These are phyloP conservation scores for Beta vulgaris DNA, from an alignment of 148 eudicot genomes.

Conservation along the genomic window DNA sequence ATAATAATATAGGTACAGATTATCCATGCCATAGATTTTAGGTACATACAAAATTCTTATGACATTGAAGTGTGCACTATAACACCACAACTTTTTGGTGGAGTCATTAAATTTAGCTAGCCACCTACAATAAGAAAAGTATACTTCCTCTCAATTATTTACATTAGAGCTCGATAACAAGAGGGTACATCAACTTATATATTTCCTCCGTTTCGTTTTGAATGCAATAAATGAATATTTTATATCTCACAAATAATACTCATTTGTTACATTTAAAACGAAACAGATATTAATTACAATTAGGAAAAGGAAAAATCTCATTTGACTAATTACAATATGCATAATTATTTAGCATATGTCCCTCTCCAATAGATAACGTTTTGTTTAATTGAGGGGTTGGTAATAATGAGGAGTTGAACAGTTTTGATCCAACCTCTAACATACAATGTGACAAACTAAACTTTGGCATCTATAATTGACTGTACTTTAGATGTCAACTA, in stretches of 20 bases:
- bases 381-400: neutral
- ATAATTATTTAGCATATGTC: neutral
- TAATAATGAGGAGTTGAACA: constrained; percentile 17
- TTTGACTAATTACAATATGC: neutral
- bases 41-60: neutral
- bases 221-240: too few relatives aligned
- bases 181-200: neutral
- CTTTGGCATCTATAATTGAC: constrained; percentile 17
- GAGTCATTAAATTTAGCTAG: neutral
- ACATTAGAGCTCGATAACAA: neutral
- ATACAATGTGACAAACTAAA: constrained; percentile 14
- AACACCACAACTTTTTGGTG: neutral
- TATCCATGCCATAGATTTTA: too few relatives aligned
- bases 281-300: neutral
- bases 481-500: too few relatives aligned
- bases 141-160: neutral
- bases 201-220: too few relatives aligned
- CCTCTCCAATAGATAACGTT: neutral
- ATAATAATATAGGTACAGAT: too few relatives aligned
- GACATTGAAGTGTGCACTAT: neutral
- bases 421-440: constrained; percentile 21
- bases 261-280: too few relatives aligned
- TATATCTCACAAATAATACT: too few relatives aligned
- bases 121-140: neutral
- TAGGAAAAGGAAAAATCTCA: neutral